These are phyloP conservation scores for Epithele typhae DNA, from an alignment of 768 basidiomycete species.

Conservation along the genomic window DNA sequence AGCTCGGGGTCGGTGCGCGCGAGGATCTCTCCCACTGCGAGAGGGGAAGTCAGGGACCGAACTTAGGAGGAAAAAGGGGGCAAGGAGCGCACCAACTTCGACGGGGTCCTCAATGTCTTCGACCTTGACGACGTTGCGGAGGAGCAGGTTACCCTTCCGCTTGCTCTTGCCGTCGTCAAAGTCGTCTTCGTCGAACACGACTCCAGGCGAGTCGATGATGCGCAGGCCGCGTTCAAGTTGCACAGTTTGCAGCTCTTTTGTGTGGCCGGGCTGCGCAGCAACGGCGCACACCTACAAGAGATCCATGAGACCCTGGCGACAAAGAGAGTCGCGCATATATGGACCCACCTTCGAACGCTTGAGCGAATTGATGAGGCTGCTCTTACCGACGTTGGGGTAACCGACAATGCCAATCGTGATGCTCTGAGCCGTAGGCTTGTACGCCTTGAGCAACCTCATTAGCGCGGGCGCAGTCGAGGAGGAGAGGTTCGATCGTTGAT, in stretches of 20 bases:
- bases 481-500: conserved; percentile 78
- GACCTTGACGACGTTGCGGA: conserved; percentile 86
- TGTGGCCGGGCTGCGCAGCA: conserved; percentile 92
- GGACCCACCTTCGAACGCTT: conserved; percentile 74
- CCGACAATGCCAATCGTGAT: conserved; percentile 91
- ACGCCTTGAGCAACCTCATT: conserved; percentile 78
- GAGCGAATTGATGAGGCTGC: conserved; percentile 88
- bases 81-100: conserved; percentile 61
- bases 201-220: conserved; percentile 94
- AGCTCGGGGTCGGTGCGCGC: conserved; percentile 62
- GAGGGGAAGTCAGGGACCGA: background rate
- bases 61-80: background rate
- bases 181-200: conserved; percentile 88
- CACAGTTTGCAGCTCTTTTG: conserved; percentile 85
- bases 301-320: background rate
- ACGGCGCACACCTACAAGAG: conserved; percentile 75
- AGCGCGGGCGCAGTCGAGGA: conserved; percentile 73
- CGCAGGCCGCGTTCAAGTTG: conserved; percentile 90
- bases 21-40: conserved; percentile 84
- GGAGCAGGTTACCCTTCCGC: conserved; percentile 53
- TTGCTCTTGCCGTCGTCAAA: conserved; percentile 42
- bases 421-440: conserved; percentile 66
- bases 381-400: conserved; percentile 97
- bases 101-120: conserved; percentile 91
- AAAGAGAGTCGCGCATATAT: background rate